phyloP scores from a whole-genome alignment of 1,284 basidiomycete species.

The Boletus sp. region DNA sequence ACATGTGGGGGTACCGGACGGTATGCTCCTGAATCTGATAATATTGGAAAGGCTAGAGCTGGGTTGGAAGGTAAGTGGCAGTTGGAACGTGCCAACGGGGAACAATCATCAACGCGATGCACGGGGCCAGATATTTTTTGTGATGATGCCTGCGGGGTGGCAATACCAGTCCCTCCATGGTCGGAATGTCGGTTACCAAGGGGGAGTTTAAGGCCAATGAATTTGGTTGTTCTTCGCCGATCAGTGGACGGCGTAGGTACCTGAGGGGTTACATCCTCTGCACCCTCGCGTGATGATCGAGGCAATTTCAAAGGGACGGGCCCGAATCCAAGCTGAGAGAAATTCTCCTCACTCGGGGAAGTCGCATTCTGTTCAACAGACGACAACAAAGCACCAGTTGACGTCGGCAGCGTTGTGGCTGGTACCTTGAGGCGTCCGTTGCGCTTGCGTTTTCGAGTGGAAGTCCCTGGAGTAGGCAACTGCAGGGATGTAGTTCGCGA shows the following conservation, averaged over 20 bases:
- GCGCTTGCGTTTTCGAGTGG: constrained; percentile 19
- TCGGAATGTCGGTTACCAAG: neutral
- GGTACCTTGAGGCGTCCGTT: neutral
- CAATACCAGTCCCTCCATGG: constrained; percentile 3
- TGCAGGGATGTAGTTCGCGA: constrained; percentile 12
- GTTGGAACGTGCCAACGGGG: constrained; percentile 4
- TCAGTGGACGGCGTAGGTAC: constrained; percentile 3
- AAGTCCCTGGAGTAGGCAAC: constrained; percentile 24
- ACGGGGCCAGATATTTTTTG: constrained; percentile 2
- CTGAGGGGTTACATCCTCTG: neutral
- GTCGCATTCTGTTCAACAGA: neutral
- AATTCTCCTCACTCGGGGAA: neutral
- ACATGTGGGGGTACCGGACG: neutral
- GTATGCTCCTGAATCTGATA: neutral
- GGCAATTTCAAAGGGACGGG: constrained; percentile 2
- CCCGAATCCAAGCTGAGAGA: constrained; percentile 1
- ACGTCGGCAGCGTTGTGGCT: neutral
- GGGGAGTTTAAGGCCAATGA: neutral
- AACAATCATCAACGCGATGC: neutral
- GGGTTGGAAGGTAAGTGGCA: neutral
- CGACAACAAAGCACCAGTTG: neutral
- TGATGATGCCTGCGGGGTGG: constrained; percentile 19
- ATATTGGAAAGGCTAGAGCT: neutral
- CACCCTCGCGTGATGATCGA: neutral
- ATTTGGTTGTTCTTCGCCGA: constrained; percentile 3